Evolutionary conservation across 371 early-diverging fungal genomes (phyloP).

Genomic region (Nematocida ironsii): DNA sequence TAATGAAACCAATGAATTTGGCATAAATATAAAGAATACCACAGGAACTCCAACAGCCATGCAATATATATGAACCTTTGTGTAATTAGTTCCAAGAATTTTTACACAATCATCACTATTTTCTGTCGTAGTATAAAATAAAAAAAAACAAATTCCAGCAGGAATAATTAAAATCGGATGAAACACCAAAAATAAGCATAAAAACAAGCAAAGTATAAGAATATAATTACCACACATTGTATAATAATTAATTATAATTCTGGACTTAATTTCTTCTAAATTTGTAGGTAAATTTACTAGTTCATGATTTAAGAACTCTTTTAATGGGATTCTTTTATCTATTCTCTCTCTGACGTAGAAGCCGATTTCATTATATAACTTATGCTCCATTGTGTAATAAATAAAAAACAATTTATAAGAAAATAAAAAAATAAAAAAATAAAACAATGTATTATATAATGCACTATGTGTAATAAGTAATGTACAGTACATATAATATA

Average conservation of each 20-base stretch:
- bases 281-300: slow-evolving; percentile 7
- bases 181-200: slow-evolving; percentile 40
- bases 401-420: slow-evolving; percentile 1
- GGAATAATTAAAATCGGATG: slow-evolving; percentile 47
- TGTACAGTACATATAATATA: too few species aligned
- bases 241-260: slow-evolving; percentile 42
- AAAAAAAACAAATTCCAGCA: background rate
- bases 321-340: slow-evolving; percentile 21
- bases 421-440: slow-evolving; percentile 9
- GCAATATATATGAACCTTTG: slow-evolving; percentile 30
- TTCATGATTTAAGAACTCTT: slow-evolving; percentile 24
- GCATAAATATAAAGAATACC: slow-evolving; percentile 49
- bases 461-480: too few species aligned
- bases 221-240: slow-evolving; percentile 49
- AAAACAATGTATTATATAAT: background rate
- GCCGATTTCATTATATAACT: slow-evolving; percentile 32
- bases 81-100: slow-evolving; percentile 14
- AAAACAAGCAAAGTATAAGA: slow-evolving; percentile 9
- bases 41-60: slow-evolving; percentile 25
- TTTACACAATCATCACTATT: slow-evolving; percentile 4
- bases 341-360: slow-evolving; percentile 45
- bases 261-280: slow-evolving; percentile 35
- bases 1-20: slow-evolving; percentile 17
- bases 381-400: slow-evolving; percentile 16
- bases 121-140: slow-evolving; percentile 15